Evolutionary conservation across 148 eudicot genomes (phyloP).

Genomic region (Rhododendron simsii): DNA sequence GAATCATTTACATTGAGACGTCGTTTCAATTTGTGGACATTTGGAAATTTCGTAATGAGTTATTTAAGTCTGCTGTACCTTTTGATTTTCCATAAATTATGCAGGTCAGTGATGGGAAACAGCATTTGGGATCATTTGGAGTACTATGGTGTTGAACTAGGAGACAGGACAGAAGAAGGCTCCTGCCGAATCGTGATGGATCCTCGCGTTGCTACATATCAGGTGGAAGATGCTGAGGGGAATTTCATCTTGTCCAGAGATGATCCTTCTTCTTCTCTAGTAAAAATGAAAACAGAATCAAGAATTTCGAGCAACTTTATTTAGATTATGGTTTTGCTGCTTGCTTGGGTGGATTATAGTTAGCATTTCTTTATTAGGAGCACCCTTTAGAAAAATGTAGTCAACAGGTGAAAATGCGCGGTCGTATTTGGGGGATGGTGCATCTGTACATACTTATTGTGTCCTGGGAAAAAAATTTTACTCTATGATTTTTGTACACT

Average conservation of each 20-base stretch:
- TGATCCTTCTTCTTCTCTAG: conserved; percentile 24
- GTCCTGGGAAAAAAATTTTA: background rate
- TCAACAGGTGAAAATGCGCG: background rate
- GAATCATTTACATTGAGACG: background rate
- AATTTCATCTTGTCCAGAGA: conserved; percentile 52
- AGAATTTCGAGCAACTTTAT: background rate
- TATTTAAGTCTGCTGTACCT: background rate
- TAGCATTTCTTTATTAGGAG: background rate
- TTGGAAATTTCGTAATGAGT: background rate
- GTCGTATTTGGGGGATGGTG: background rate
- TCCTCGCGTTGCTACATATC: conserved; percentile 37
- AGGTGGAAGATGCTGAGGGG: conserved; percentile 48
- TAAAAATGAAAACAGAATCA: conserved; percentile 22
- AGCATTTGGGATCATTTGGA: conserved; percentile 79
- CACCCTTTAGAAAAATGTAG: background rate
- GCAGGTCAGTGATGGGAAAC: conserved; percentile 81
- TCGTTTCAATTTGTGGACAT: background rate
- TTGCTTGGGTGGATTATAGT: too few relatives aligned
- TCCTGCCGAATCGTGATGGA: conserved; percentile 62
- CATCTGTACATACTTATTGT: background rate
- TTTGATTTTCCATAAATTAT: conserved; percentile 5
- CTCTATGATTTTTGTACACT: background rate
- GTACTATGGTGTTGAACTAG: conserved; percentile 62
- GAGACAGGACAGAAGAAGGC: conserved; percentile 49
- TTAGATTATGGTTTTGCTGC: conserved; percentile 4